These are phyloP conservation scores for Candida sp. DNA, from an alignment of 1,139 yeast genomes.

Conservation along the genomic window DNA sequence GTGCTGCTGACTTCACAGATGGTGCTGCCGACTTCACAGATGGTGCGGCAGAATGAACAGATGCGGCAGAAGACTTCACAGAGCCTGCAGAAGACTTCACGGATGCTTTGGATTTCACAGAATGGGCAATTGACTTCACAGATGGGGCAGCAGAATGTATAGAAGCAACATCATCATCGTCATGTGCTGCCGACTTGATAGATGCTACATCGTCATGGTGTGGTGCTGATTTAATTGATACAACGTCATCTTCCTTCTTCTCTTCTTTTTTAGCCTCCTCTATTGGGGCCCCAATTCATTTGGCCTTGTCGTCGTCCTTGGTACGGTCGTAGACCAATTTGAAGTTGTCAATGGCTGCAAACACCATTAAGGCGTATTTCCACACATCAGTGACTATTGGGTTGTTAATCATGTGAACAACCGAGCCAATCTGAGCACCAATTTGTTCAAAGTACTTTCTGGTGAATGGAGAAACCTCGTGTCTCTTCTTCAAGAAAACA, in stretches of 20 bases:
- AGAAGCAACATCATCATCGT: neutral
- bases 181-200: conserved; percentile 1
- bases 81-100: no score
- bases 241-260: conserved; percentile 1
- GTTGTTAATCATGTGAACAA: conserved; percentile 56
- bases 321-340: conserved; percentile 42
- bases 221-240: conserved; percentile 1
- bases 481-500: conserved; percentile 76
- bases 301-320: conserved; percentile 24
- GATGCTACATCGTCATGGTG: conserved; percentile 2
- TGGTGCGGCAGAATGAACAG: no score
- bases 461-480: conserved; percentile 76
- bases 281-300: conserved; percentile 9
- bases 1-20: no score
- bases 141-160: conserved; percentile 1
- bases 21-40: no score
- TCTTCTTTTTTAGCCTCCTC: conserved; percentile 6
- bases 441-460: conserved; percentile 70
- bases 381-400: conserved; percentile 70
- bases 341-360: conserved; percentile 39
- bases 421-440: conserved; percentile 75
- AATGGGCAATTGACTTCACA: no score
- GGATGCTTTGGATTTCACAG: no score
- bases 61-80: no score
- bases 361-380: conserved; percentile 55